Percentiles rank a stretch among this genome's conserved stretches.
These are phyloP conservation scores for button mushroom (Agaricus bisporus) DNA, from an alignment of 768 basidiomycete genomes.

Conservation along the genomic window DNA sequence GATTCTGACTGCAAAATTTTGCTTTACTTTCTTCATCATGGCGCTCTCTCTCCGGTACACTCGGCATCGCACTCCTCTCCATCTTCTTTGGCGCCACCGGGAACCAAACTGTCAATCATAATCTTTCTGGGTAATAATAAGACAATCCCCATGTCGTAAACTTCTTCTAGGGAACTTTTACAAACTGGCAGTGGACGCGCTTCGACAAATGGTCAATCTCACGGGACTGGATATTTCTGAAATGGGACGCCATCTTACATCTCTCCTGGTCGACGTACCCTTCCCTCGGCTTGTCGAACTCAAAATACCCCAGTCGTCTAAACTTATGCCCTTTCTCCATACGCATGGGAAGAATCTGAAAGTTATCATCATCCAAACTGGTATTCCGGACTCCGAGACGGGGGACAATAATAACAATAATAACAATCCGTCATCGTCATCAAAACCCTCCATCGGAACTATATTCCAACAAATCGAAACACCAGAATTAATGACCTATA, in stretches of 20 bases:
- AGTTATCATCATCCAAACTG: constrained; percentile 8
- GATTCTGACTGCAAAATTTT: neutral
- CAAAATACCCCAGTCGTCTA: constrained; percentile 10
- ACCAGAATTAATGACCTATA: constrained; percentile 9
- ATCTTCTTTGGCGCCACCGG: too few relatives aligned
- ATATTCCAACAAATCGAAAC: neutral
- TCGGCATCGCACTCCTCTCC: too few relatives aligned
- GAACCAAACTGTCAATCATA: too few relatives aligned
- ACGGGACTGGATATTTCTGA: constrained; percentile 11
- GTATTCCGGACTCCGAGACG: neutral
- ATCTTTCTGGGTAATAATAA: too few relatives aligned
- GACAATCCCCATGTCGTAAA: neutral
- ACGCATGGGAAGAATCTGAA: constrained; percentile 2
- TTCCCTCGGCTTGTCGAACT: constrained; percentile 10
- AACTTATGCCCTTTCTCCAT: constrained; percentile 9
- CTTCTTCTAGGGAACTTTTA: constrained; percentile 11
- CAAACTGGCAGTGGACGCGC: constrained; percentile 9
- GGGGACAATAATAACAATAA: too few relatives aligned
- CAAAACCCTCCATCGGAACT: neutral
- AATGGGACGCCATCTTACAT: neutral
- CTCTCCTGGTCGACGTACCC: neutral
- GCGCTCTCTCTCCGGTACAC: neutral
- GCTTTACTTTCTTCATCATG: neutral
- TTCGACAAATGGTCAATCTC: constrained; percentile 6
- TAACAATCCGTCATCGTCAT: neutral